Evolutionary conservation across 148 eudicot species (phyloP).

Genomic region (Bassia scoparia): DNA sequence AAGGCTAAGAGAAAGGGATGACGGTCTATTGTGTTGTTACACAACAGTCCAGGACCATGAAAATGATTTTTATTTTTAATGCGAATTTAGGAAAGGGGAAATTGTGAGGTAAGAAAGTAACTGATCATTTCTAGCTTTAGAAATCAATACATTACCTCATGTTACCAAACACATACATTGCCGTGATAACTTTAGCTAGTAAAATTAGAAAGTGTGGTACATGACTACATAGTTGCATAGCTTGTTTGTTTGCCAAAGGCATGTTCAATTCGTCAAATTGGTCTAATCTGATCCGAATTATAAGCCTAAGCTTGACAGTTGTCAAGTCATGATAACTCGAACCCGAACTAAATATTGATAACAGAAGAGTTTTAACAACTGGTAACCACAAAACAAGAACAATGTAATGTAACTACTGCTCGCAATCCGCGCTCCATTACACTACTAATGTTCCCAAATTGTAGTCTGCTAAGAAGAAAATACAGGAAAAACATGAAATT

Average conservation of each 20-base stretch:
- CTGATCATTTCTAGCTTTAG: constrained; percentile 1
- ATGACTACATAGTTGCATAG: not conserved
- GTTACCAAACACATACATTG: constrained; percentile 7
- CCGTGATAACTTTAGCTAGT: not conserved
- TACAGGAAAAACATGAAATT: not conserved
- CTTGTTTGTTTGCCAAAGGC: constrained; percentile 13
- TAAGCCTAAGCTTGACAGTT: too few relatives aligned
- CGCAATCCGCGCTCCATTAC: not conserved
- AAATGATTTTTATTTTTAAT: not conserved
- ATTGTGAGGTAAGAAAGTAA: not conserved
- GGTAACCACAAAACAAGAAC: too few relatives aligned
- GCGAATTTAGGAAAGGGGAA: not conserved
- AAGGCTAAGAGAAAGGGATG: too few relatives aligned
- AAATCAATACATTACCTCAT: constrained; percentile 12
- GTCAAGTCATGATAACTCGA: too few relatives aligned
- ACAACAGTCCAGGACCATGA: not conserved
- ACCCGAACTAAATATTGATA: too few relatives aligned
- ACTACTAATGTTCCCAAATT: not conserved
- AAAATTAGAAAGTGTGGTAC: constrained; percentile 11
- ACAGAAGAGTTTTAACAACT: too few relatives aligned
- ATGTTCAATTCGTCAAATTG: too few relatives aligned
- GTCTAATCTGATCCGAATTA: too few relatives aligned
- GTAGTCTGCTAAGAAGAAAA: not conserved
- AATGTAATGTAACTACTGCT: too few relatives aligned
- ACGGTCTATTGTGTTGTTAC: too few relatives aligned